Evolutionary conservation across 2,329 filamentous ascomycete genomes (phyloP).

Genomic region (Epichloe amarillans): DNA sequence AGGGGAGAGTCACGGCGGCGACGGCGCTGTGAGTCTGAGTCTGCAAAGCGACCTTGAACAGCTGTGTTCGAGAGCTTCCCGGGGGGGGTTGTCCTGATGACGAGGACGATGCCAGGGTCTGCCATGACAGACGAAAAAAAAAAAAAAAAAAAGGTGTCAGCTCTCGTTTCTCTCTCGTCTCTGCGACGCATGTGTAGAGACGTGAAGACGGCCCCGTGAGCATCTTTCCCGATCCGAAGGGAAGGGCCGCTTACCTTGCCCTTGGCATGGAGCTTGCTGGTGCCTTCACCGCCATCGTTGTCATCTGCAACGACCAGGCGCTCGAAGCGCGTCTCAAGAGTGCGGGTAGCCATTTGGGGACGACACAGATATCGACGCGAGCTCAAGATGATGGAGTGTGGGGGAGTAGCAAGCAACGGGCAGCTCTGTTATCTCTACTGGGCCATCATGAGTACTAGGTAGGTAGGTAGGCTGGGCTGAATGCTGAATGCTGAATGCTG

Average conservation of each 20-base stretch:
- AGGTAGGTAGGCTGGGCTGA: neutral
- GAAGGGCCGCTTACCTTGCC: slow-evolving; percentile 49
- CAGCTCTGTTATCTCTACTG: neutral
- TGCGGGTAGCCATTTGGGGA: slow-evolving; percentile 54
- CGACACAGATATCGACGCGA: neutral
- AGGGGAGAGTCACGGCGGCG: slow-evolving; percentile 54
- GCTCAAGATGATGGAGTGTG: neutral
- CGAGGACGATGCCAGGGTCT: slow-evolving; percentile 17
- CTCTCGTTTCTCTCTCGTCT: neutral
- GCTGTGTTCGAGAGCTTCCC: slow-evolving; percentile 56
- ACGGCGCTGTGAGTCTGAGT: slow-evolving; percentile 57
- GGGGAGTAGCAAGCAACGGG: neutral
- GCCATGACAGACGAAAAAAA: neutral
- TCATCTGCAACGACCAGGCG: slow-evolving; percentile 82
- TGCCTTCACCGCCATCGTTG: slow-evolving; percentile 49
- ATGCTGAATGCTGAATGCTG: neutral
- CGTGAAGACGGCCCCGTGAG: neutral
- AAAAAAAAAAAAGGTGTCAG: neutral
- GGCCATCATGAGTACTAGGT: neutral
- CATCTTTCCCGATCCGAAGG: neutral
- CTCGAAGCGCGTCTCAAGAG: slow-evolving; percentile 79
- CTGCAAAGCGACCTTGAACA: slow-evolving; percentile 77
- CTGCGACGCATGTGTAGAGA: neutral
- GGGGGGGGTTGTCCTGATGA: slow-evolving; percentile 28
- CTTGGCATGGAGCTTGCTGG: slow-evolving; percentile 46